Evolutionary conservation across 495 filamentous ascomycete genomes (phyloP).

Genomic region (Oidiodendron maius): DNA sequence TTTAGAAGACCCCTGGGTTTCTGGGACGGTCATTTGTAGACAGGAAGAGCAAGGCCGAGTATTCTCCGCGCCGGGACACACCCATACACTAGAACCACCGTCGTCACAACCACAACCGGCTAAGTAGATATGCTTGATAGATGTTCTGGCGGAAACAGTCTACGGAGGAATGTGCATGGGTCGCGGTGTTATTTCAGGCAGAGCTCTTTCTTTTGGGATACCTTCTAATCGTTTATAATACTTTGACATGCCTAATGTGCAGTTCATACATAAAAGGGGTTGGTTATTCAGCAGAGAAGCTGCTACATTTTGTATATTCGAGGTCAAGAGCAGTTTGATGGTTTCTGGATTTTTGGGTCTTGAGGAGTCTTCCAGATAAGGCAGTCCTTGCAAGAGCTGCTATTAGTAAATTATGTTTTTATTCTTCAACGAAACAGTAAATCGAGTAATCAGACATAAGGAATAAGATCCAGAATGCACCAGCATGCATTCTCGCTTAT

Average conservation of each 20-base stretch:
- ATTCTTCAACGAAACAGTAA: too few species aligned
- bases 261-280: conserved; percentile 10
- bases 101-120: conserved; percentile 8
- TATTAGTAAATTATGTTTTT: too few species aligned
- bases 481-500: too few species aligned
- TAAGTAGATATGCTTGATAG: not conserved
- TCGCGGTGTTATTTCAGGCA: not conserved
- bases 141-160: not conserved
- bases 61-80: conserved; percentile 43
- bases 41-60: conserved; percentile 38
- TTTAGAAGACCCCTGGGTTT: conserved; percentile 84
- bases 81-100: conserved; percentile 49
- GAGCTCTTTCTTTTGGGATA: not conserved
- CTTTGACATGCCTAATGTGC: conserved; percentile 1
- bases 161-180: conserved; percentile 1
- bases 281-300: conserved; percentile 5
- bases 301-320: conserved; percentile 19
- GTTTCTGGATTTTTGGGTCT: conserved; percentile 1
- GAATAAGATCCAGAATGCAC: too few species aligned
- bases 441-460: too few species aligned
- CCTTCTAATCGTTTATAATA: not conserved
- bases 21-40: conserved; percentile 54
- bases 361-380: too few species aligned
- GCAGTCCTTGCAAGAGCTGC: too few species aligned
- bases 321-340: not conserved